These are phyloP conservation scores for Hyaloscypha bicolor DNA, from an alignment of 495 filamentous ascomycete species.

Conservation along the genomic window DNA sequence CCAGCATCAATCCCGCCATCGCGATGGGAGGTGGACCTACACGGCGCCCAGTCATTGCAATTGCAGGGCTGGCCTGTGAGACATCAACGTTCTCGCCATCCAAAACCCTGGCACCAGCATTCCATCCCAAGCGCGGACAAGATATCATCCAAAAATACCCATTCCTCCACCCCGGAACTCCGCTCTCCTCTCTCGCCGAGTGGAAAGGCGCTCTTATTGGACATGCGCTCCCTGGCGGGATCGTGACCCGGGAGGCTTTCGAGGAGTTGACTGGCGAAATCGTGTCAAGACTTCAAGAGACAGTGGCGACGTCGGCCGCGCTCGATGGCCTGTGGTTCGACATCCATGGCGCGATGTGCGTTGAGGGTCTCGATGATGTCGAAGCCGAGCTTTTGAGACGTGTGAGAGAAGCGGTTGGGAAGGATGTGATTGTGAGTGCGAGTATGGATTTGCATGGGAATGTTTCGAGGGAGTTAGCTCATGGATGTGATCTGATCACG, in stretches of 20 bases:
- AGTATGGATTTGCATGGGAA: slow-evolving; percentile 63
- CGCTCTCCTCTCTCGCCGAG: slow-evolving; percentile 44
- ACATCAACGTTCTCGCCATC: slow-evolving; percentile 59
- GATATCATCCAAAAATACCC: slow-evolving; percentile 51
- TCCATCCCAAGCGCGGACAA: slow-evolving; percentile 50
- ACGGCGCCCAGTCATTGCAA: slow-evolving; percentile 48
- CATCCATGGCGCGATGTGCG: slow-evolving; percentile 62
- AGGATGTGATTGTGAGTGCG: slow-evolving; percentile 52
- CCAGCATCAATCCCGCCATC: neutral
- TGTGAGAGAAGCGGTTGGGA: slow-evolving; percentile 48
- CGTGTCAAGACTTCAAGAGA: slow-evolving; percentile 41
- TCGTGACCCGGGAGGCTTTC: slow-evolving; percentile 50
- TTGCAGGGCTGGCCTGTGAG: slow-evolving; percentile 59
- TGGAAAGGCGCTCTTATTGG: slow-evolving; percentile 58
- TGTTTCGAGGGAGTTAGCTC: slow-evolving; percentile 52
- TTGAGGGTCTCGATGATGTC: slow-evolving; percentile 52
- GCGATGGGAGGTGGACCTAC: neutral
- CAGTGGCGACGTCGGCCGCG: slow-evolving; percentile 31
- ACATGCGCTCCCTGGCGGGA: slow-evolving; percentile 56
- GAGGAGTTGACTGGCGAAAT: slow-evolving; percentile 53
- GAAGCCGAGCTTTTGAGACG: slow-evolving; percentile 55
- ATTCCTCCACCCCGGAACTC: slow-evolving; percentile 46
- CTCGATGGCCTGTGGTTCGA: slow-evolving; percentile 60
- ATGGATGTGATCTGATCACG: slow-evolving; percentile 56
- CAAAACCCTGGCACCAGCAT: slow-evolving; percentile 51